phyloP scores from a whole-genome alignment of 225 moss, liverwort and hornwort species.

The Lunularia cruciata region DNA sequence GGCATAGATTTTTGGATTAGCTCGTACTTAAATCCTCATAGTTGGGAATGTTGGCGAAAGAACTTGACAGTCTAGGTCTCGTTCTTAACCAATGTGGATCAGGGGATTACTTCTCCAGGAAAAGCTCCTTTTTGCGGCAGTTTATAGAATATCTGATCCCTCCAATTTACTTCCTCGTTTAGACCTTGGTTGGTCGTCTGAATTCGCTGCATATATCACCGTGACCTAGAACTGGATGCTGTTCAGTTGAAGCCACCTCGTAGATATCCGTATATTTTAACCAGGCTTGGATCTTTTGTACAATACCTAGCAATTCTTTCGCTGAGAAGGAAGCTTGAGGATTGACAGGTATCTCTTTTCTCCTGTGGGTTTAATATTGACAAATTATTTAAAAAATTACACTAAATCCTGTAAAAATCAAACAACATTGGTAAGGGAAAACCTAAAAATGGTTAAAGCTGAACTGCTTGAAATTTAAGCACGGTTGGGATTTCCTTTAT shows the following conservation, averaged over 20 bases:
- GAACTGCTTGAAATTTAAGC: no score
- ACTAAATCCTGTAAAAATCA: no score
- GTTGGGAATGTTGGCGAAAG: background rate
- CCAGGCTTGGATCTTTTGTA: background rate
- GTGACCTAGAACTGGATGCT: background rate
- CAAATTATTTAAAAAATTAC: no score
- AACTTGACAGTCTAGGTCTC: slow-evolving; percentile 2
- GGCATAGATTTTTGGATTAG: slow-evolving; percentile 70
- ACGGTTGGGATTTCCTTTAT: no score
- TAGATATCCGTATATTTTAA: background rate
- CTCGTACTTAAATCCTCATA: background rate
- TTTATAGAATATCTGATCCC: background rate
- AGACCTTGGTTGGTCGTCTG: background rate
- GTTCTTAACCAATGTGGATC: slow-evolving; percentile 10
- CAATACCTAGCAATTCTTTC: background rate
- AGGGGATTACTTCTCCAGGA: background rate
- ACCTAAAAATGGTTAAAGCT: no score
- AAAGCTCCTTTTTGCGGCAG: background rate
- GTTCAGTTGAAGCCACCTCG: background rate
- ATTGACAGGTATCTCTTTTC: background rate
- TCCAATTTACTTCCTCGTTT: background rate
- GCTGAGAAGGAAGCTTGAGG: background rate
- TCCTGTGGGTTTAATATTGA: background rate
- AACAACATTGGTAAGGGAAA: no score
- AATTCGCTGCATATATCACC: background rate